Evolutionary conservation across 1,139 yeast species (phyloP).

Genomic region (Wickerhamiella infanticola): DNA sequence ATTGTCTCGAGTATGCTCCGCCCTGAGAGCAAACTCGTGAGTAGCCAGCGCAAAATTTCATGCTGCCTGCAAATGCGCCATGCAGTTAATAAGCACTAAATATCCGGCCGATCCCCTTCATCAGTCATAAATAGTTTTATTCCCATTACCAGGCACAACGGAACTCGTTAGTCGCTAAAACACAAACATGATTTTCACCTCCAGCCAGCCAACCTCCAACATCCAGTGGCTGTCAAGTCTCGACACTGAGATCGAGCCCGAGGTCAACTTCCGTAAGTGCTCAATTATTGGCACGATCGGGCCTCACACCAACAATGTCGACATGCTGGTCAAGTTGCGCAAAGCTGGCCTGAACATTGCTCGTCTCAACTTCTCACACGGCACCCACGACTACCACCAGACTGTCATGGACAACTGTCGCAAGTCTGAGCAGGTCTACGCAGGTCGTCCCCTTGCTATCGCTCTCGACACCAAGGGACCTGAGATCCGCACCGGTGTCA

Average conservation of each 20-base stretch:
- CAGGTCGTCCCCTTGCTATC: constrained; percentile 94
- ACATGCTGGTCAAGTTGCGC: constrained; percentile 72
- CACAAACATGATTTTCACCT: constrained; percentile 19
- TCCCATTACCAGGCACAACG: background rate
- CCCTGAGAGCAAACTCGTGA: background rate
- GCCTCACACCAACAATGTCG: constrained; percentile 90
- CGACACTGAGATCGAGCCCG: constrained; percentile 66
- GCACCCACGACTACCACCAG: constrained; percentile 93
- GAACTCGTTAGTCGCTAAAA: background rate
- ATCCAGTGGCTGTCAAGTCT: constrained; percentile 72
- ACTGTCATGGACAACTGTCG: constrained; percentile 91
- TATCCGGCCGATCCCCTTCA: background rate
- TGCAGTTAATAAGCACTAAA: background rate
- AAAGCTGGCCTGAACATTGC: constrained; percentile 88
- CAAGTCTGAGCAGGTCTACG: constrained; percentile 76
- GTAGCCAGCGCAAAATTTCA: background rate
- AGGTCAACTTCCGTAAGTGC: constrained; percentile 78
- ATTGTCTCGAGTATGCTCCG: no score
- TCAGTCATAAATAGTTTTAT: background rate
- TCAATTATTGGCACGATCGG: constrained; percentile 97
- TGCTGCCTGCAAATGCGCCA: background rate
- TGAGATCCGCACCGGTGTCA: constrained; percentile 97
- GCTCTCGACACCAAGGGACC: constrained; percentile 99
- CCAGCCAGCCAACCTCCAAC: constrained; percentile 24
- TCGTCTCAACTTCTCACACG: constrained; percentile 98